These are phyloP conservation scores for Madurella mycetomatis DNA, from an alignment of 2,329 filamentous ascomycete species.

Conservation along the genomic window DNA sequence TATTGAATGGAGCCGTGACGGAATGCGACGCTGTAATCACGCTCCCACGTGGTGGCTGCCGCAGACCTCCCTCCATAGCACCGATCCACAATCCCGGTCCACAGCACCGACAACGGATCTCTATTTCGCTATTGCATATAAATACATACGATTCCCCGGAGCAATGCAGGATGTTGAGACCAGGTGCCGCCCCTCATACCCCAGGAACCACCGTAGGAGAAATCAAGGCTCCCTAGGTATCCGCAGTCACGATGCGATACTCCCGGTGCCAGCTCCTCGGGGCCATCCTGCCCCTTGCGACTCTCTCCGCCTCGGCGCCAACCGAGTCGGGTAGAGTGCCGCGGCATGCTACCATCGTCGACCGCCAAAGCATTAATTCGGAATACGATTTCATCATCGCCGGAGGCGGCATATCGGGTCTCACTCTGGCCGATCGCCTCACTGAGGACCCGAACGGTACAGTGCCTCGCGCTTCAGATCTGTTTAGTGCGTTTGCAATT, in stretches of 20 bases:
- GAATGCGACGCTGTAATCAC: slow-evolving; percentile 8
- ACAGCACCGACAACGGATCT: no score
- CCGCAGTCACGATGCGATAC: slow-evolving; percentile 1
- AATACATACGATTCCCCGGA: no score
- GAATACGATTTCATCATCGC: slow-evolving; percentile 27
- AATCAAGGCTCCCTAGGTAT: neutral
- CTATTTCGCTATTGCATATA: no score
- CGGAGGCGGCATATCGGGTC: slow-evolving; percentile 28
- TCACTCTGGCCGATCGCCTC: slow-evolving; percentile 29
- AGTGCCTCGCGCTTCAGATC: neutral
- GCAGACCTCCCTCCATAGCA: neutral
- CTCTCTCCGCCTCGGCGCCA: slow-evolving; percentile 7
- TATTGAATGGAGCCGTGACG: neutral
- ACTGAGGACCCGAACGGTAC: slow-evolving; percentile 27
- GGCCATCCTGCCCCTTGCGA: slow-evolving; percentile 5
- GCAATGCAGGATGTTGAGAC: no score
- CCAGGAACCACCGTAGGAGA: neutral
- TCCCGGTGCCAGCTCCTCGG: slow-evolving; percentile 1
- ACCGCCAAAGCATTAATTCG: slow-evolving; percentile 8
- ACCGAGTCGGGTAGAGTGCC: slow-evolving; percentile 7
- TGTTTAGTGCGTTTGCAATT: neutral
- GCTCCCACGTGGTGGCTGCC: neutral
- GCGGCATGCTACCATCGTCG: slow-evolving; percentile 21
- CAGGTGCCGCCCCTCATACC: neutral
- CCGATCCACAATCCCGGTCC: no score